Conservation (phyloP, 2,329 filamentous ascomycete species). For the Diplodia mutila region DNA sequence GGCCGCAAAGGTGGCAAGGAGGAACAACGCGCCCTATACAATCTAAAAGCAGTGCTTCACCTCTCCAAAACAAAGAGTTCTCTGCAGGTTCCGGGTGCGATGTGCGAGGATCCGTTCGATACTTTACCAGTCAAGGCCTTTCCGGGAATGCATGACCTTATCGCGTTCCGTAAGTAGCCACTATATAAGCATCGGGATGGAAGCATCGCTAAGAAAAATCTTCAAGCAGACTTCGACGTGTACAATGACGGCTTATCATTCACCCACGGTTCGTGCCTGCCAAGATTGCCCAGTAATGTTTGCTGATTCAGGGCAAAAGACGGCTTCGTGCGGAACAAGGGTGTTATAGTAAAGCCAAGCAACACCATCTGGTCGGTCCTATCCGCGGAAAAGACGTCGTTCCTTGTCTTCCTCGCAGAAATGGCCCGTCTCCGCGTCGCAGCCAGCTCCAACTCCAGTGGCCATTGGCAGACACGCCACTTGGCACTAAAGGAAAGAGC, state of each 20-base stretch:
- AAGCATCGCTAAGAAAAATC: background rate
- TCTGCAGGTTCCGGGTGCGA: background rate
- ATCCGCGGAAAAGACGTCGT: background rate
- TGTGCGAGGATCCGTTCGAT: background rate
- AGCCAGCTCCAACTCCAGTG: background rate
- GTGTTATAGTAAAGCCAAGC: background rate
- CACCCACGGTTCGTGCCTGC: background rate
- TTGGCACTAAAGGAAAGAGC: background rate
- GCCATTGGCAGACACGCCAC: background rate
- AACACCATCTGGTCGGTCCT: background rate
- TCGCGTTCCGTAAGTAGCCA: background rate
- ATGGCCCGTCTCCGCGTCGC: background rate
- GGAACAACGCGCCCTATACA: background rate
- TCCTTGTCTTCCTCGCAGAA: background rate
- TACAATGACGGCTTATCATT: background rate
- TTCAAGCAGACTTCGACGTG: background rate
- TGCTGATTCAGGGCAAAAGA: background rate
- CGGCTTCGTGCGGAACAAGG: background rate
- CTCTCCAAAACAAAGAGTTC: background rate
- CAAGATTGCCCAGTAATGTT: background rate
- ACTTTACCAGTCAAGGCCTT: background rate
- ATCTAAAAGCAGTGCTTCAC: background rate
- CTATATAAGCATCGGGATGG: background rate
- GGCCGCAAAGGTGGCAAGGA: background rate
- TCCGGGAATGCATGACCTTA: background rate